phyloP scores from a whole-genome alignment of 202 grass and related monocot species.

The Saccharum hybrid region DNA sequence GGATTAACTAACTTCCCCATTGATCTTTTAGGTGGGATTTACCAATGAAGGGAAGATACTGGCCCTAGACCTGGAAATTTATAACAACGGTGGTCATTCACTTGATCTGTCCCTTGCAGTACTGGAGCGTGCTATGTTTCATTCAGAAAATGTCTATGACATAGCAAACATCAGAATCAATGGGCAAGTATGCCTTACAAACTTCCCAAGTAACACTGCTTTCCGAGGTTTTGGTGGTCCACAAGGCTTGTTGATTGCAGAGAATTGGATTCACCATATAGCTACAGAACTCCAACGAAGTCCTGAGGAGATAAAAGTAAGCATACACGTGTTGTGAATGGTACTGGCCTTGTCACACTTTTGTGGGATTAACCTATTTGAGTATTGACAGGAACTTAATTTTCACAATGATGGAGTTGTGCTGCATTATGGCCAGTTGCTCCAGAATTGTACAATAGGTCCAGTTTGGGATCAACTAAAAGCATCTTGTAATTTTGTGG shows the following conservation, averaged over 20 bases:
- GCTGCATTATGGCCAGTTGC: constrained; percentile 83
- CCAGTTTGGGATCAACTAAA: constrained; percentile 91
- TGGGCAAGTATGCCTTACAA: constrained; percentile 92
- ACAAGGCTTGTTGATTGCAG: constrained; percentile 85
- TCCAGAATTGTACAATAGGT: constrained; percentile 69
- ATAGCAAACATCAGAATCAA: constrained; percentile 71
- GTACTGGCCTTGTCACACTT: constrained; percentile 15
- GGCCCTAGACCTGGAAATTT: constrained; percentile 83
- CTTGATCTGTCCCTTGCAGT: constrained; percentile 76
- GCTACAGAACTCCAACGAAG: constrained; percentile 73
- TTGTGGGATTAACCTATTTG: constrained; percentile 35
- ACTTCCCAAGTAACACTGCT: constrained; percentile 95
- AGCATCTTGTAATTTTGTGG: constrained; percentile 74
- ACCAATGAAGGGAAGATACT: constrained; percentile 82
- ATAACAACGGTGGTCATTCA: constrained; percentile 88
- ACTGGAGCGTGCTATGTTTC: constrained; percentile 80
- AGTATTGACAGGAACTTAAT: constrained; percentile 76
- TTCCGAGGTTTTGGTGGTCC: constrained; percentile 97
- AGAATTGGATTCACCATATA: constrained; percentile 93
- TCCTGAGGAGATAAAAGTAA: constrained; percentile 88
- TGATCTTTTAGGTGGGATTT: constrained; percentile 76
- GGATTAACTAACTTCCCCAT: constrained; percentile 17
- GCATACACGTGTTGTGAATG: constrained; percentile 28
- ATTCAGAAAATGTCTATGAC: constrained; percentile 89
- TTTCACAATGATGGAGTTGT: constrained; percentile 76